phyloP scores from a whole-genome alignment of 106 monocot genomes.

The Apostasia ramifera region DNA sequence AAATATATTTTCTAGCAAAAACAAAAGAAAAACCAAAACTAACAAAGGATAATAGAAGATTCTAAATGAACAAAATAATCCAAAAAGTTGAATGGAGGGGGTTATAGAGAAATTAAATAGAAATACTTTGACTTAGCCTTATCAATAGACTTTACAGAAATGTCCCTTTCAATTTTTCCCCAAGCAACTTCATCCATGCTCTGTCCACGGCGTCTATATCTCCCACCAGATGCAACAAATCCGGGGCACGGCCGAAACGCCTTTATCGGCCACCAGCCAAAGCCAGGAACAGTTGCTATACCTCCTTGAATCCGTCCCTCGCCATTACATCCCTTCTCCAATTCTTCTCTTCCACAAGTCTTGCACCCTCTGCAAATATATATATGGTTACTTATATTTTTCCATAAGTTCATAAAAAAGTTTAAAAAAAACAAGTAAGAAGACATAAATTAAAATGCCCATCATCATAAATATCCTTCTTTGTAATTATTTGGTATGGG shows the following conservation, averaged over 20 bases:
- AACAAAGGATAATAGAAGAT: neutral
- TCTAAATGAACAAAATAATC: neutral
- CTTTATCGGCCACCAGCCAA: conserved; percentile 97
- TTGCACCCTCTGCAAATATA: conserved; percentile 52
- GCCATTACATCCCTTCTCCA: conserved; percentile 77
- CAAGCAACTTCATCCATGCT: conserved; percentile 93
- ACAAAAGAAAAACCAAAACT: neutral
- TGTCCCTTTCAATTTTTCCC: conserved; percentile 41
- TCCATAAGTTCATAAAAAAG: neutral
- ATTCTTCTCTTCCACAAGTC: conserved; percentile 65
- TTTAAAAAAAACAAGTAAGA: no score
- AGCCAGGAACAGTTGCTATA: conserved; percentile 92
- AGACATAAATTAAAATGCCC: no score
- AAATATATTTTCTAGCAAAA: neutral
- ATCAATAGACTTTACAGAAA: conserved; percentile 11
- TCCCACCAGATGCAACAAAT: conserved; percentile 74
- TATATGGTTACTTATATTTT: neutral
- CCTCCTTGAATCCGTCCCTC: conserved; percentile 96
- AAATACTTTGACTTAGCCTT: conserved; percentile 13
- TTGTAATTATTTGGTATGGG: no score
- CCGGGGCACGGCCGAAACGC: conserved; percentile 83
- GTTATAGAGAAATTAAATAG: neutral
- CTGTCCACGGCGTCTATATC: conserved; percentile 72
- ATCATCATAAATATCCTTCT: no score
- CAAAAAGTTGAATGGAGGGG: neutral